Base-by-base conservation (phyloP, 805 yeast species). In the Clavispora phyllophila region DNA sequence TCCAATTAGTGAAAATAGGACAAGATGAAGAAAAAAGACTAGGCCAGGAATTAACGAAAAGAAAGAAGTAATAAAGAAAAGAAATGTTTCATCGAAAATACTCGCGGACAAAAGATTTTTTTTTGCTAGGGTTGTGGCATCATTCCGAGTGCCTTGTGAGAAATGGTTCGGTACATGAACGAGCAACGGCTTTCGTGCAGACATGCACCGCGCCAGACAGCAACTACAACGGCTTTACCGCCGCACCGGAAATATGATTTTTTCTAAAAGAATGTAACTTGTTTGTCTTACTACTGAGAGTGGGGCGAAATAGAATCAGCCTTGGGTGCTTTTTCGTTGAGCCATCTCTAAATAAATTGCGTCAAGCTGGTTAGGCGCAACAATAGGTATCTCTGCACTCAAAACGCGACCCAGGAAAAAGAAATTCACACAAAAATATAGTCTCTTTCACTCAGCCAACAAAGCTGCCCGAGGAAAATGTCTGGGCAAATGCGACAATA, bases 81-180 rank as follows among this genome's bases (percentile, higher is more conserved):
- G 23, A n/a, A 17, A 12, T 6, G 31, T 12, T 25, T 13, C 5
- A 27, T 5, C 17, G 4, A 14, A n/a, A 27, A 6, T 9, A 2
- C 9, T 14, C 17, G 31, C 31, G 31, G 8, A 14, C 24, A 20
- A 18, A 20, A n/a, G 34, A n/a, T n/a, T n/a, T 31, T 17, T 32
- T 32, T 20, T 18, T 19, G 23, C 14, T 7, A 18, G 17, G 24
- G 17, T 5, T 33, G 13, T 20, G 5, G 33, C 33, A 29, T 27
- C 31, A 27, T 29, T 29, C 33, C 20, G 33, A 1, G 33, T 5
- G 14, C 10, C 33, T 15, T 29, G 33, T 9, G 6, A 17, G 8
- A 10, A 9, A 38, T 10, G 20, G 24, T 40, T 37, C 43, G 40
- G 31, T 36, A 40, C 43, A 40, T 36, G 25, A 18, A 27, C 29